Evolutionary conservation across 1,284 basidiomycete genomes (phyloP), one percentile per base, ranked within the genome.

Genomic region (Tilletia setariae): DNA sequence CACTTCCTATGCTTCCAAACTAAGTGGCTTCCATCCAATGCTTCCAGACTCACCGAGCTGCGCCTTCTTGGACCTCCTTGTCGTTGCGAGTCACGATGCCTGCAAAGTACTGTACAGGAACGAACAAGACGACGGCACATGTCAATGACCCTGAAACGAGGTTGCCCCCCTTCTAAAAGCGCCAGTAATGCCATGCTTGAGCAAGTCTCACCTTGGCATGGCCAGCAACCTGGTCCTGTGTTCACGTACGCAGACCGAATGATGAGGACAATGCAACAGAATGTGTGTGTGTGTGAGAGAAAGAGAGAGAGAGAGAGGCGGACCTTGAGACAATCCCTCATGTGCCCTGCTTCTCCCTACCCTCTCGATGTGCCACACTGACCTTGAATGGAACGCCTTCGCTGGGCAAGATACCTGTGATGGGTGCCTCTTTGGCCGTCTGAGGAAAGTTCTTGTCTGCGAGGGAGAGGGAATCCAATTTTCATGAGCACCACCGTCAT

Each of bases 171-270:
- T n/a, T n/a, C n/a, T n/a, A n/a, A n/a, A n/a, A n/a, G n/a, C n/a
- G n/a, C n/a, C n/a, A n/a, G n/a, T n/a, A n/a, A n/a, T n/a, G n/a
- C n/a, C n/a, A n/a, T n/a, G n/a, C n/a, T n/a, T n/a, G n/a, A n/a
- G n/a, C n/a, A n/a, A n/a, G n/a, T n/a, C 47, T 49, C 47, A 49
- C 47, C 47, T 49, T 49, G 47, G 47, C 47, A 2, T 49, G 47
- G 47, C 47, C 47, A 11, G 47, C 47, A 4, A 49, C 47, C 25
- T 49, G 47, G 47, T 49, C 47, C 47, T 49, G n/a, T 23, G 47
- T 11, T 19, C 25, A 11, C 13, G n/a, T 19, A 49, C 13, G 47
- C 25, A n/a, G 9, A 49, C 19, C 9, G 2, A 49, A 49, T 11
- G 47, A n/a, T n/a, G n/a, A n/a, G n/a, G n/a, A n/a, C n/a, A n/a